These are phyloP conservation scores for Trichoderma hamatum DNA, from an alignment of 2,329 filamentous ascomycete genomes.

Conservation along the genomic window DNA sequence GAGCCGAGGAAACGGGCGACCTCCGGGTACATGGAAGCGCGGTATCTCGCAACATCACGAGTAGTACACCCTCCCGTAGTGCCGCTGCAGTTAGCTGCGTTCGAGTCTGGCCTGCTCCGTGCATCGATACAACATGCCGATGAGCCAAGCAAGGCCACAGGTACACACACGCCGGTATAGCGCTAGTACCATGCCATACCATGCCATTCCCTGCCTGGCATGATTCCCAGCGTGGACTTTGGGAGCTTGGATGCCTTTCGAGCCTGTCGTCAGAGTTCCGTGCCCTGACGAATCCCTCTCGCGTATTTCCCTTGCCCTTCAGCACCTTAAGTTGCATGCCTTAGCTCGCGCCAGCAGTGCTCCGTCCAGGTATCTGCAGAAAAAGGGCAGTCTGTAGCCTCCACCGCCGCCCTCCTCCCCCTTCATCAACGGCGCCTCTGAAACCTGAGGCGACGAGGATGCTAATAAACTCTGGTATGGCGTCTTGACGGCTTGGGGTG, in stretches of 20 bases:
- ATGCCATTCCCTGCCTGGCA: conserved; percentile 13
- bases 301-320: background rate
- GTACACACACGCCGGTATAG: background rate
- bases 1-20: conserved; percentile 13
- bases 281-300: conserved; percentile 16
- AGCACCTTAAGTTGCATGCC: conserved; percentile 1
- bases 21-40: conserved; percentile 1
- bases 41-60: conserved; percentile 1
- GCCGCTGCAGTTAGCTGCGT: background rate
- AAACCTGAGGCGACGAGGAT: conserved; percentile 13
- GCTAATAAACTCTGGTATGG: conserved; percentile 19
- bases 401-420: background rate
- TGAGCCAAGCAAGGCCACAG: background rate
- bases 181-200: background rate
- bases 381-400: background rate
- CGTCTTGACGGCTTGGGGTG: conserved; percentile 16
- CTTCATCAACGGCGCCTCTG: background rate
- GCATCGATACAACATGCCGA: conserved; percentile 22
- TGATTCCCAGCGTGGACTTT: background rate
- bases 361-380: background rate
- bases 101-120: background rate
- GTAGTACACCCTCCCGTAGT: conserved; percentile 19
- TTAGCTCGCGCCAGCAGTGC: background rate
- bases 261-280: conserved; percentile 12
- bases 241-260: background rate